A percentile compares a stretch with the other conserved stretches of the same genome.
Conservation (phyloP, 371 early-diverging fungal genomes). For the Rhizopus arrhizus region DNA sequence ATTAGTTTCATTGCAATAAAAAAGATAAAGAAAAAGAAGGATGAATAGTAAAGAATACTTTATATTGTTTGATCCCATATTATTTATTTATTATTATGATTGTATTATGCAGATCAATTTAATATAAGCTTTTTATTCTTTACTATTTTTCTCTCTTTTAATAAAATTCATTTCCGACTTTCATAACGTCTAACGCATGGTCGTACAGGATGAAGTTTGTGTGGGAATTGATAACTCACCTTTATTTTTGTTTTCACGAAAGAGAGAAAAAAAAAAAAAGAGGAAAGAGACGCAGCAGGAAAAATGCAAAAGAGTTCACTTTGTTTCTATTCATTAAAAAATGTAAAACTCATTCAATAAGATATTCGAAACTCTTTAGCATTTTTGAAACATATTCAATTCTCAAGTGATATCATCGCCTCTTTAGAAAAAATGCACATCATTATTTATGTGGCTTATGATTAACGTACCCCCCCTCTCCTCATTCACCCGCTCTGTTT, state of each 20-base stretch:
- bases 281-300: background rate
- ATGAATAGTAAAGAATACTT: background rate
- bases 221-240: conserved; percentile 15
- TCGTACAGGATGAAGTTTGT: conserved; percentile 16
- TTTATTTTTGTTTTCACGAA: background rate
- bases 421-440: background rate
- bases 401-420: background rate
- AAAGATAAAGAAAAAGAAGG: background rate
- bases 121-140: background rate
- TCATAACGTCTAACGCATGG: conserved; percentile 29
- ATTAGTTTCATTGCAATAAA: background rate
- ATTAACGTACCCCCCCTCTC: background rate
- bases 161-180: conserved; percentile 18
- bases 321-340: conserved; percentile 4
- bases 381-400: conserved; percentile 2
- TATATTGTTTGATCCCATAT: background rate
- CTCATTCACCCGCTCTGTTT: background rate
- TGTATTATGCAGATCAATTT: no score
- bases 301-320: background rate
- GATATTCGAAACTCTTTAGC: background rate
- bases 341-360: conserved; percentile 9
- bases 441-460: background rate
- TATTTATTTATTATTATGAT: no score
- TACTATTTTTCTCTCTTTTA: conserved; percentile 17
- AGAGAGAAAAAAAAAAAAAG: conserved; percentile 2